phyloP scores from a whole-genome alignment of 768 basidiomycete genomes.

The Podaxis mareebaensis region DNA sequence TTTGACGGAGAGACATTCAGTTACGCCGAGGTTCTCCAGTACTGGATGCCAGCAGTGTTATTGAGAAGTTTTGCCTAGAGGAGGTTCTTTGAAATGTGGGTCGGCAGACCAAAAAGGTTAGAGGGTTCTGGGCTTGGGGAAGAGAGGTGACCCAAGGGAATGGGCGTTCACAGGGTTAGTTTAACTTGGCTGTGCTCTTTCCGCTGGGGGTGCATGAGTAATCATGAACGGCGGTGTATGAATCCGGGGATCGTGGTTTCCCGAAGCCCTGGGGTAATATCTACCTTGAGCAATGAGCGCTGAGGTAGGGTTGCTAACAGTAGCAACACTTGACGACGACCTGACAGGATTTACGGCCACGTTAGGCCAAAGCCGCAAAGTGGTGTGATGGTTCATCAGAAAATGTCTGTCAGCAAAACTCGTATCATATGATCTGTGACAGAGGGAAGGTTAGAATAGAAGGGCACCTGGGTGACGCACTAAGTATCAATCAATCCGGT shows the following conservation, averaged over 20 bases:
- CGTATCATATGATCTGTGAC: not conserved
- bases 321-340: not conserved
- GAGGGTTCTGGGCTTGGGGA: not conserved
- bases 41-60: not conserved
- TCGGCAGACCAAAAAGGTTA: not conserved
- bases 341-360: not conserved
- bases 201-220: not conserved
- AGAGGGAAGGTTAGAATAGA: not conserved
- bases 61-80: not conserved
- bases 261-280: not conserved
- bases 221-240: not conserved
- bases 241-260: not conserved
- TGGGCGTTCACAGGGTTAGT: constrained; percentile 3
- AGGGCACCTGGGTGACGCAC: not conserved
- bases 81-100: not conserved
- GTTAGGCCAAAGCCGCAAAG: not conserved
- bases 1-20: not conserved
- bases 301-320: not conserved
- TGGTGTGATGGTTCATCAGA: not conserved
- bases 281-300: not conserved
- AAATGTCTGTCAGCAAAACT: not conserved
- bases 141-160: not conserved
- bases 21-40: not conserved
- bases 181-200: not conserved
- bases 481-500: not conserved